A percentile compares a stretch with the other conserved stretches of the same genome.
Conservation (phyloP, 371 early-diverging fungal species). For the Rhizopus stolonifer region DNA sequence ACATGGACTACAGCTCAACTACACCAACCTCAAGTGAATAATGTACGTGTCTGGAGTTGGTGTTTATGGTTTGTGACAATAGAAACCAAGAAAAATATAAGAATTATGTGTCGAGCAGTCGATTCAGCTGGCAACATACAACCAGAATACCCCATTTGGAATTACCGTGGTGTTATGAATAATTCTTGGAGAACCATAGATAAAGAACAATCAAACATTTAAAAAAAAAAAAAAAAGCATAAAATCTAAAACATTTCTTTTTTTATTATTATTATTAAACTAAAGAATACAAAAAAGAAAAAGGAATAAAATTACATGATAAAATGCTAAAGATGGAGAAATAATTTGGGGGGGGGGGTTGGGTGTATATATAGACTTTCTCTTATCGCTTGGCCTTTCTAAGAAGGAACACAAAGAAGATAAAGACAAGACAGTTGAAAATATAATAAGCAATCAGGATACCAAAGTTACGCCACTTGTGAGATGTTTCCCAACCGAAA, state of each 20-base stretch:
- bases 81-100: slow-evolving; percentile 1
- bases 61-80: slow-evolving; percentile 70
- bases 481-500: slow-evolving; percentile 61
- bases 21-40: slow-evolving; percentile 30
- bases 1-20: slow-evolving; percentile 71
- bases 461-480: slow-evolving; percentile 76
- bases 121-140: slow-evolving; percentile 79
- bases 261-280: slow-evolving; percentile 3
- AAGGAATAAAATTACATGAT: too few species aligned
- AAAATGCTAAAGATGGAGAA: too few species aligned
- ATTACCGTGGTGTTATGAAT: slow-evolving; percentile 84
- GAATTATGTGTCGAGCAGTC: slow-evolving; percentile 32
- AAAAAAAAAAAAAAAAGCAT: not conserved
- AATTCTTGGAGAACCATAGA: slow-evolving; percentile 62
- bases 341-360: not conserved
- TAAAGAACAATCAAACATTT: slow-evolving; percentile 5
- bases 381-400: slow-evolving; percentile 49
- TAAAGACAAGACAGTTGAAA: slow-evolving; percentile 56
- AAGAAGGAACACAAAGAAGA: slow-evolving; percentile 49
- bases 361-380: slow-evolving; percentile 23
- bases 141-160: slow-evolving; percentile 79
- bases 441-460: slow-evolving; percentile 60
- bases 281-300: too few species aligned
- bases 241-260: not conserved
- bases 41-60: slow-evolving; percentile 69